phyloP scores from a whole-genome alignment of 352 stramenopile genomes.

The Phytophthora nicotianae region DNA sequence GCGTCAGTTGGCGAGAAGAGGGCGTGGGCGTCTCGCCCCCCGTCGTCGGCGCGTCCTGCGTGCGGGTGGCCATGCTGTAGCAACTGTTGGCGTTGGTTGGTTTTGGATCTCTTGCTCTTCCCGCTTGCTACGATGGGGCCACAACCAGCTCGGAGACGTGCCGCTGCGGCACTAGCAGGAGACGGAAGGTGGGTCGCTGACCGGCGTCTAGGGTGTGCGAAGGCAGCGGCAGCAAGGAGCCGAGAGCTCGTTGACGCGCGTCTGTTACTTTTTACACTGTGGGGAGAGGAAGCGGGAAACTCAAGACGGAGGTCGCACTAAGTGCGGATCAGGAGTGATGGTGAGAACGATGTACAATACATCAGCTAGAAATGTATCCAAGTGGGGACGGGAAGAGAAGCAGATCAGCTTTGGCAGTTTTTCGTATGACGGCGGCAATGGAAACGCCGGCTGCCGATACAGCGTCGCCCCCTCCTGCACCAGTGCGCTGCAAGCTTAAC shows the following conservation, averaged over 20 bases:
- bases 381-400: neutral
- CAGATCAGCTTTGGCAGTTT: constrained; percentile 3
- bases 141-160: constrained; percentile 4
- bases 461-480: constrained; percentile 13
- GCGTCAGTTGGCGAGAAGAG: constrained; percentile 11
- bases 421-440: constrained; percentile 7
- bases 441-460: neutral
- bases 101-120: constrained; percentile 1
- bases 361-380: constrained; percentile 10
- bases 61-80: constrained; percentile 25
- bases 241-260: constrained; percentile 10
- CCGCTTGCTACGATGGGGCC: neutral
- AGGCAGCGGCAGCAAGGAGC: neutral
- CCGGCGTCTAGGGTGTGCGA: neutral
- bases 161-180: constrained; percentile 1
- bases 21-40: constrained; percentile 1
- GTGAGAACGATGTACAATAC: constrained; percentile 18
- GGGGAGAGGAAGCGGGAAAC: constrained; percentile 7
- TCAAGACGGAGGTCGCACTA: neutral
- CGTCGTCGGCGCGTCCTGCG: constrained; percentile 15
- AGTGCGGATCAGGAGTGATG: constrained; percentile 22
- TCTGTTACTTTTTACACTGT: constrained; percentile 9
- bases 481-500: constrained; percentile 33
- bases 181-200: neutral
- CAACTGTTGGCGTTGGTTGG: neutral